Base-by-base conservation (phyloP, 306 rosid species). In the Ammopiptanthus mongolicus region DNA sequence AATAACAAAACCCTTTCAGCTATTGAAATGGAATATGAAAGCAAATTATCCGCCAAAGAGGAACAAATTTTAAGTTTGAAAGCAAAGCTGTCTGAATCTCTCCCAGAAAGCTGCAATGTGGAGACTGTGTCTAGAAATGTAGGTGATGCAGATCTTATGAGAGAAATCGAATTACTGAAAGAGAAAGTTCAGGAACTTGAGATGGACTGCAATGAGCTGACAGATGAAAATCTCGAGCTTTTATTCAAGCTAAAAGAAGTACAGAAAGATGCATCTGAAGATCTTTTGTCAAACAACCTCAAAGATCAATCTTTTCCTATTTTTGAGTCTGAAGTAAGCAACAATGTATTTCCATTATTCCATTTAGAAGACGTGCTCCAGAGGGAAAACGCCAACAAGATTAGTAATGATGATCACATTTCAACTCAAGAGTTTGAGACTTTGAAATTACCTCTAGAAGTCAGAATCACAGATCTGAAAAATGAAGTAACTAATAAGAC, bases 161-260 rank as follows among this genome's bases (percentile, higher is more conserved):
- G 81, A 66, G 88, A 92, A 83, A 83, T 92, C 14, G 82, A 90
- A 69, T 73, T 46, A 19, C 80, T 95, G 79, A 89, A 80, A 79
- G 93, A 87, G 77, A 95, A 92, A 85, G 71, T 95, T 80, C 84
- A 89, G 82, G 97, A 92, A 82, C 91, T 92, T 70, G 99, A 95
- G 85, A 81, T 78, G 74, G 99, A 95, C 82, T 92, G 99, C 83
- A 89, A 82, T 78, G 99, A 95, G 86, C 84, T 95, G 78, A 95
- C 99, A 0, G 89, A 95, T 6, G 99, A 95, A 86, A 95, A 95
- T 87, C 89, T 95, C 52, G 96, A 92, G 25, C 97, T 95, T 83
- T 69, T 92, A 70, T 70, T 82, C 90, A 89, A 90, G 92, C 96
- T 92, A 55, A 95, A 89, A 85, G 95, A 86, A 86, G 84, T 86